Conservation (phyloP, 2,329 filamentous ascomycete genomes). For the Venturia effusa region DNA sequence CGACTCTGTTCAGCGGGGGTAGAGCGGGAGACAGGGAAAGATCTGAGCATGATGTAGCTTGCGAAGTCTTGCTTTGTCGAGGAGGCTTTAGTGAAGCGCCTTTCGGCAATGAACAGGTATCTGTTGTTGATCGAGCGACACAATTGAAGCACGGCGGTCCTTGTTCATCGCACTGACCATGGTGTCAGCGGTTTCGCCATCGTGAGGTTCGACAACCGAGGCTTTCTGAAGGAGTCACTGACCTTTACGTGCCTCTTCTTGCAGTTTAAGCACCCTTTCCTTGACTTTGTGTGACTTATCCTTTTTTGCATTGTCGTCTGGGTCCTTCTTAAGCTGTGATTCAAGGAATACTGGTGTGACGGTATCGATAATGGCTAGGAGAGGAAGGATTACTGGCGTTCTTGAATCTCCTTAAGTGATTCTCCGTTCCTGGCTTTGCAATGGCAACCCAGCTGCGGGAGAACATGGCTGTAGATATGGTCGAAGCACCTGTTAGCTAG, state of each 20-base stretch:
- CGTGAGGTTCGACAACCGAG: background rate
- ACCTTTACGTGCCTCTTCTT: slow-evolving; percentile 33
- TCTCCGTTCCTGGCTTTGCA: background rate
- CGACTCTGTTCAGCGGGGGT: background rate
- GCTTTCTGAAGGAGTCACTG: slow-evolving; percentile 4
- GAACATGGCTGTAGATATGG: background rate
- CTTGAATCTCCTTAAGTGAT: background rate
- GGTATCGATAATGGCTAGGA: background rate
- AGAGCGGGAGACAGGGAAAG: background rate
- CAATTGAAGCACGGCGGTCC: slow-evolving; percentile 28
- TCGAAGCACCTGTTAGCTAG: background rate
- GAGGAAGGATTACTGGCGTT: background rate
- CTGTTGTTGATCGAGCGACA: slow-evolving; percentile 16
- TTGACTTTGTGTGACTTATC: slow-evolving; percentile 32
- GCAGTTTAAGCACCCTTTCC: slow-evolving; percentile 31
- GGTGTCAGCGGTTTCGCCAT: background rate
- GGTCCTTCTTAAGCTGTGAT: background rate
- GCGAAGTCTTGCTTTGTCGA: background rate
- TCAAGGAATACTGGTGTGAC: background rate
- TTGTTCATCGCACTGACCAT: slow-evolving; percentile 25
- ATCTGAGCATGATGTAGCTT: background rate
- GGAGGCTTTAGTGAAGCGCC: background rate
- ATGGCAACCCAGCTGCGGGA: background rate
- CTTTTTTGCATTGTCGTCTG: slow-evolving; percentile 15
- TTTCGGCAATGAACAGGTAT: slow-evolving; percentile 7